Base-by-base conservation (phyloP, 164 flowering plant genomes). In the Euptelea pleiosperma region DNA sequence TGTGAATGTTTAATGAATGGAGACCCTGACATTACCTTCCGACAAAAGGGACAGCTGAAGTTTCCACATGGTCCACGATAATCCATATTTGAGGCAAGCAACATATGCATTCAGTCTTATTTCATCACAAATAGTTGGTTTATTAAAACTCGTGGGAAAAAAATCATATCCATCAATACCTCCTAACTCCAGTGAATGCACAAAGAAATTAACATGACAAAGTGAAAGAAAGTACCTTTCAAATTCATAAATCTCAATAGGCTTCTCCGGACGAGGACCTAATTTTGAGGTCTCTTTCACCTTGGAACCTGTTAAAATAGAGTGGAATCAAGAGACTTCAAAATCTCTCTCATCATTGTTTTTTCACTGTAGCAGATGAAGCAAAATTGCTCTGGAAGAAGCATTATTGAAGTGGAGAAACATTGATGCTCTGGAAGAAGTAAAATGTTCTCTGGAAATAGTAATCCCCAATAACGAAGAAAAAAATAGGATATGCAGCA, bases 181-280 rank as follows among this genome's bases (percentile, higher is more conserved):
- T 15, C 9, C 30, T 14, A 31, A 29, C 42, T 14, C 10, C 16
- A 34, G 36, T 39, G 29, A 40, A 36, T 24, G 7, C 54, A 19
- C 15, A 42, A 64, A 48, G 33, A 30, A 56, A 33, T 50, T 39
- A n/a, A n/a, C n/a, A n/a, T 31, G 39, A 34, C 8, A 45, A 18
- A 45, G 1, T 15, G 18, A 3, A 18, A 12, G 16, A 35, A 22
- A 37, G 44, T 67, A 82, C 86, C 86, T 63, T 66, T 82, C 86
- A 75, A 85, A 92, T 69, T 92, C 98, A 72, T 92, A 92, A 40
- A 93, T 88, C 80, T 86, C 99, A 62, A 93, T 93, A 45, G 97
- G 92, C 72, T 79, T 88, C 73, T 79, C 91, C 3, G 99, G 99
- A 6, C 96, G 90, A 55, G 95, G 93, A 45, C 99, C 99, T 62